Evolutionary conservation across 257 asterid species (phyloP), one percentile per base, ranked within the genome.

Genomic region (Mentha longifolia): DNA sequence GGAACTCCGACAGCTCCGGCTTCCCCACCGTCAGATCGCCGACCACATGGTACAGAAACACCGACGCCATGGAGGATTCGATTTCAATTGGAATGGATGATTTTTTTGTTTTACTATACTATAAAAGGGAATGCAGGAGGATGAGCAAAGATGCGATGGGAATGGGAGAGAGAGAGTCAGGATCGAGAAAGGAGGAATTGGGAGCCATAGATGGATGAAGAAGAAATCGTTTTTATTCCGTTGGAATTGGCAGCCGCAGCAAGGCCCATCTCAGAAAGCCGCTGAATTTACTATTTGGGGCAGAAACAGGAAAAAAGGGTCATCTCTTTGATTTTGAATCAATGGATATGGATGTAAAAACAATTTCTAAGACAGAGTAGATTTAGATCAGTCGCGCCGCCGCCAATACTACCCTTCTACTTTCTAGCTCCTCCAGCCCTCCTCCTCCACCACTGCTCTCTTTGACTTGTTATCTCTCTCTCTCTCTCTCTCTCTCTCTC

Each of bases 1-100:
- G 59, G 68, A 95, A 95, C 77, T 95, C 99, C 51, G 86, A 86
- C 58, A 95, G 79, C 81, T 95, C 98, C 2, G 99, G 98, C 83
- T 95, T 95, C 67, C 98, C 99, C 71, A 95, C 98, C 7, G 99
- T 95, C 79, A 95, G 93, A 92, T 95, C 99, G 73, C 99, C 99
- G 13, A 92, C 97, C 14, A 95, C 99, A 77, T 95, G 99, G 85
- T 88, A 85, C 70, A 95, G 74, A 73, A 95, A 92, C 80, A 95
- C 85, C 45, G 99, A 88, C 8, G 96, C 95, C 99, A 95, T 94
- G 8, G 3, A 39, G 5, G 12, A 45, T 35, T 35, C 6, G 63
- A 70, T 7, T 28, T 28, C 31, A 28, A 28, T 28, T 61, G 50
- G 55, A 65, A 65, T 25, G 55, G 1, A n/a, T n/a, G n/a, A n/a